Evolutionary conservation across 768 basidiomycete genomes (phyloP).

Genomic region (Trametes cubensis): DNA sequence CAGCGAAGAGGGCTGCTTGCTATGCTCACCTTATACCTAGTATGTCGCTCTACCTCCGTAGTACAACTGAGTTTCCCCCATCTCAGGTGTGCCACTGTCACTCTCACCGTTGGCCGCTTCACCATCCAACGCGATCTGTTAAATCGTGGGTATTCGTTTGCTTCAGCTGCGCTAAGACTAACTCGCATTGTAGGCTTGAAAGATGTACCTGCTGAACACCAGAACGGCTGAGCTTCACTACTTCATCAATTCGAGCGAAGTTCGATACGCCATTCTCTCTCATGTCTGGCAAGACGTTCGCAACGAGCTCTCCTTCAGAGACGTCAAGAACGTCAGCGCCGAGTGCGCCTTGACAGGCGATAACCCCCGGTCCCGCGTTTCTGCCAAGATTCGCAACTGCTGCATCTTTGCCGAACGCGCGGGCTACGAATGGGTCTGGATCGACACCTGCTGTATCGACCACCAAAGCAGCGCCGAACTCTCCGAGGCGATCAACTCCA

Average conservation of each 20-base stretch:
- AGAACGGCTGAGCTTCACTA: neutral
- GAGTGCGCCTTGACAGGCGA: neutral
- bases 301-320: constrained; percentile 2
- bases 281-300: constrained; percentile 6
- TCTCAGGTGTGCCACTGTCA: too few relatives aligned
- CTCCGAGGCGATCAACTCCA: constrained; percentile 2
- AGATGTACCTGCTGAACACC: neutral
- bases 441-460: constrained; percentile 10
- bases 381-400: neutral
- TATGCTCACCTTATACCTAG: too few relatives aligned
- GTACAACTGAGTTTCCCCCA: too few relatives aligned
- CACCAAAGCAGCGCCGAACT: constrained; percentile 4
- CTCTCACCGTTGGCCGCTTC: too few relatives aligned
- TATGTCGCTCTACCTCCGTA: too few relatives aligned
- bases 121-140: too few relatives aligned
- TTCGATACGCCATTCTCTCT: neutral
- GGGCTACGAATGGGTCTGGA: neutral
- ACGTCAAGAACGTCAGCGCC: neutral
- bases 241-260: neutral
- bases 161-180: too few relatives aligned
- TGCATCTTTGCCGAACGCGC: neutral
- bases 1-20: too few relatives aligned
- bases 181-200: neutral
- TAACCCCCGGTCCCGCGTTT: neutral
- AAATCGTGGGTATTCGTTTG: too few relatives aligned